These are phyloP conservation scores for Phaffomyces thermotolerans DNA, from an alignment of 805 yeast genomes.

Conservation along the genomic window DNA sequence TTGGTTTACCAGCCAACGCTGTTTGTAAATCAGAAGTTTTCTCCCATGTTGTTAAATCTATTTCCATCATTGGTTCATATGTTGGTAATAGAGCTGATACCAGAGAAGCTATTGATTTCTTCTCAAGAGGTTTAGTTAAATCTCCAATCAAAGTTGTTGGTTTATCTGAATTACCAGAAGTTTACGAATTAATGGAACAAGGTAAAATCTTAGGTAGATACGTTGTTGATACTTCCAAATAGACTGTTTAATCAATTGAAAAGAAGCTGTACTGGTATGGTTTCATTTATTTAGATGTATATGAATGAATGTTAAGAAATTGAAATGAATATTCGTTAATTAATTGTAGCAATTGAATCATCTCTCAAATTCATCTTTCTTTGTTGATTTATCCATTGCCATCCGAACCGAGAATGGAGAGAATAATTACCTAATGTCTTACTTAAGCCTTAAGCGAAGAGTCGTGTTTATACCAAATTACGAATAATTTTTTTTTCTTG, in stretches of 20 bases:
- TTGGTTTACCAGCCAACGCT: conserved; percentile 60
- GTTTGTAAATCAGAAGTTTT: conserved; percentile 45
- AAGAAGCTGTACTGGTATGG: conserved; percentile 4
- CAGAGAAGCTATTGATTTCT: conserved; percentile 72
- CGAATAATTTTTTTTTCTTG: too few species aligned
- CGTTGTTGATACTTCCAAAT: conserved; percentile 69
- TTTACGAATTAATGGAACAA: conserved; percentile 72
- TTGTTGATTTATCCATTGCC: too few species aligned
- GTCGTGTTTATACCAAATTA: conserved; percentile 3
- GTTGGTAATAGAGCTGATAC: conserved; percentile 89
- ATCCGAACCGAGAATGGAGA: too few species aligned
- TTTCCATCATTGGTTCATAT: conserved; percentile 62
- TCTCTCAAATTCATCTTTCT: too few species aligned
- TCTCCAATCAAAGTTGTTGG: conserved; percentile 73
- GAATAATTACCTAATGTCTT: too few species aligned
- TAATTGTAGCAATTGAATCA: not conserved
- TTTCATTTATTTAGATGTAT: not conserved
- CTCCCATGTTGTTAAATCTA: conserved; percentile 46
- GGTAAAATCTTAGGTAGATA: conserved; percentile 83
- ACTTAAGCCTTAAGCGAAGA: conserved; percentile 8
- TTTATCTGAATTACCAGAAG: conserved; percentile 59
- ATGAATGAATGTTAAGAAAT: not conserved
- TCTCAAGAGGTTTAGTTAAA: conserved; percentile 60
- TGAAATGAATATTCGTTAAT: not conserved
- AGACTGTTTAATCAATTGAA: conserved; percentile 8